Conservation (phyloP, 371 early-diverging fungal species). For the Conidiobolus incongruus region DNA sequence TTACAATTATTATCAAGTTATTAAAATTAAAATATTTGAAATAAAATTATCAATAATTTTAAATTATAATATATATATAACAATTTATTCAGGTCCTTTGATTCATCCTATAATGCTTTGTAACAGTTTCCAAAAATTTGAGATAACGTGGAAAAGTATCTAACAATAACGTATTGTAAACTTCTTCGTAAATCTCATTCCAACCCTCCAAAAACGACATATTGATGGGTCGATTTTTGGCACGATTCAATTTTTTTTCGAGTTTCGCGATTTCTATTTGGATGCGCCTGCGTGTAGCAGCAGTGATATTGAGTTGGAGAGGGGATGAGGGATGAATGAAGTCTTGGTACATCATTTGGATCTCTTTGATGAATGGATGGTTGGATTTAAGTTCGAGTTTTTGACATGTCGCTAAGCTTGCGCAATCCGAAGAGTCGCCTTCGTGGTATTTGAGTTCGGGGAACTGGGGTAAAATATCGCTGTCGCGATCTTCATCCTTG, state of each 20-base stretch:
- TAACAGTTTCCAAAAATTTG: too few species aligned
- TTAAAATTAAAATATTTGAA: too few species aligned
- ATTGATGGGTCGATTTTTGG: too few species aligned
- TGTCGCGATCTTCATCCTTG: too few species aligned
- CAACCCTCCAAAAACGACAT: too few species aligned
- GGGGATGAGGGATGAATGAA: slow-evolving; percentile 1
- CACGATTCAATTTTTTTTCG: too few species aligned
- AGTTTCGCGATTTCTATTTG: too few species aligned
- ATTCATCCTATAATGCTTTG: too few species aligned
- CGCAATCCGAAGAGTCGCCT: background rate
- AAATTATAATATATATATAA: too few species aligned
- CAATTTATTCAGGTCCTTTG: too few species aligned
- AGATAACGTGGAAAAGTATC: slow-evolving; percentile 1
- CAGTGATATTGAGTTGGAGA: slow-evolving; percentile 2
- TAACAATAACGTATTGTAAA: background rate
- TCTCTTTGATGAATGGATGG: background rate
- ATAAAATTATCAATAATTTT: too few species aligned
- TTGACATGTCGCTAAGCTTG: background rate
- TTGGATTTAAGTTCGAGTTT: background rate
- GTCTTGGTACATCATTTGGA: background rate
- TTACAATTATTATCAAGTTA: too few species aligned
- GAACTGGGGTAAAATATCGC: background rate
- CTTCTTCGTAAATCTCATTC: background rate
- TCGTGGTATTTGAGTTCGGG: background rate
- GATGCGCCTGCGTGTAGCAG: background rate